Base-by-base conservation (phyloP, 768 basidiomycete genomes). In the Kwoniella europaea region DNA sequence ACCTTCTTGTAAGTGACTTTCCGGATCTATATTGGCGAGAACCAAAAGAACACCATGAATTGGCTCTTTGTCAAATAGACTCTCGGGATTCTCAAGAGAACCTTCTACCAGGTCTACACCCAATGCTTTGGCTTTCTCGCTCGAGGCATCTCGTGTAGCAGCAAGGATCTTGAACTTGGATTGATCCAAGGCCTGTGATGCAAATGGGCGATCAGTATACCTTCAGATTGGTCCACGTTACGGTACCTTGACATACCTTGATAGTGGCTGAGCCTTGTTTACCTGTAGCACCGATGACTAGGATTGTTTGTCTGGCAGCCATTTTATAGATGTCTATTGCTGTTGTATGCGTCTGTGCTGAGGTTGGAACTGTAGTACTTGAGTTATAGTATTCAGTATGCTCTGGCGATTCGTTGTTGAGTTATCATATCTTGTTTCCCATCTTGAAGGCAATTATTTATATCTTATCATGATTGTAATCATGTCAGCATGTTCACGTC, bases 221-320 rank as follows among this genome's bases (percentile, higher is more conserved):
- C 46, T n/a, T 53, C 52, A 16, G 52, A n/a, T 53, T n/a, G 54
- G 15, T 44, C 4, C 5, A 12, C 35, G 54, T 20, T 20, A n/a
- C n/a, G 57, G 4, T 13, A 50, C 35, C 7, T 27, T 29, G 50
- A 29, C 71, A 63, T 44, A 71, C 72, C 54, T 62, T 57, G 57
- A 73, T 52, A 5, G 53, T 20, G 29, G 67, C 67, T 18, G n/a
- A 27, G 18, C 72, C 69, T 68, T 74, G 73, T 29, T 71, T 61
- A 46, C 73, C 73, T 7, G 73, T 74, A 52, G 61, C 56, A 15
- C 62, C 66, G 61, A 74, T 29, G 44, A 71, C 69, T 27, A 74
- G 42, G 43, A 74, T 74, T 50, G 64, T 74, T 27, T 56, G 60
- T 52, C 63, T 72, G 29, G 46, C 55, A 24, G 71, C 55, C 71